Base-by-base conservation (phyloP, 805 yeast genomes). In the Spathaspora hagerdaliae region DNA sequence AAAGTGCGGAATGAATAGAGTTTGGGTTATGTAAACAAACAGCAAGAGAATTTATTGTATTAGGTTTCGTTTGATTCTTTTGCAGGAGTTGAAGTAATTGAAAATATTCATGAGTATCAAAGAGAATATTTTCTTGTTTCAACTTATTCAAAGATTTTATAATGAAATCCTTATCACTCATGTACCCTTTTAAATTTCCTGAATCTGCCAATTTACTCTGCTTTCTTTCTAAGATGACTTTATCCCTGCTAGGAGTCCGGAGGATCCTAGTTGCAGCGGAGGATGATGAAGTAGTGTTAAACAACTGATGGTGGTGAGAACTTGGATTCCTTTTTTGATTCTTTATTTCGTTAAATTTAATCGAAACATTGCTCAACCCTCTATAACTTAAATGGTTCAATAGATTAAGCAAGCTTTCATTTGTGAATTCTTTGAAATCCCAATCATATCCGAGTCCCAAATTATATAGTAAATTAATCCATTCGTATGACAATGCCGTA, bases 371-470 rank as follows among this genome's bases (percentile, higher is more conserved):
- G 7, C 68, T 60, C 27, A 75, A 59, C 0, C 67, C 64, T 43
- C 51, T 58, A 35, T 67, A 70, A 41, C 61, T 67, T 44, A 81
- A 52, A 19, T 73, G 73, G 40, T 68, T 67, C 31, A 70, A 42
- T 4, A 78, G 46, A 49, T 72, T 73, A 44, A 58, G 70, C n/a
- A 64, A 53, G 10, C 75, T 60, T 13, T 63, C 65, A 7, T 53
- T 55, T 5, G 64, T 47, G 35, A 63, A 57, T 7, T 70, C 74
- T 38, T 64, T 60, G 43, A 56, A 78, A 12, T 75, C 64, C 69
- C 82, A 81, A n/a, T 64, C 63, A 36, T 69, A 74, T 0, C 79
- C 83, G 15, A 64, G 43, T 0, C 75, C 74, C 40, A 83, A 56
- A 42, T 63, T 63, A 49, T 67, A 74, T 0, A 81, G 63, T 3